Percentiles rank a stretch among this genome's conserved stretches.
These are phyloP conservation scores for Pleurotus giganteus DNA, from an alignment of 768 basidiomycete genomes.

Conservation along the genomic window DNA sequence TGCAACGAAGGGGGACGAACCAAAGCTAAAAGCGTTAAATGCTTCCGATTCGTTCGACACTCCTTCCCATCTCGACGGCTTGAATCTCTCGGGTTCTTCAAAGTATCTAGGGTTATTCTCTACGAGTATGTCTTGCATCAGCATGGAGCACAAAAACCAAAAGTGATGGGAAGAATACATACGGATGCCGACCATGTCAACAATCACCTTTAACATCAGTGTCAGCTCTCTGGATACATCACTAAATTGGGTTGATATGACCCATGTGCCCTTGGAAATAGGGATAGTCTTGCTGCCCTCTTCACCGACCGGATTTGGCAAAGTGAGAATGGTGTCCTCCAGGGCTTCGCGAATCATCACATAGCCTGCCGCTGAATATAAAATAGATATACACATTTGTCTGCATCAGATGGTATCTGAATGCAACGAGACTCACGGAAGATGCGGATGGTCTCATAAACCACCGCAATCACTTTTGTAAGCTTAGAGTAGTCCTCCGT, in stretches of 20 bases:
- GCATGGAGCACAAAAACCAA: not conserved
- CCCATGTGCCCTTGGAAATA: slow-evolving; percentile 37
- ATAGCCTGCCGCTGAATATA: slow-evolving; percentile 34
- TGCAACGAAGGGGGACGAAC: slow-evolving; percentile 15
- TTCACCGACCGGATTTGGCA: slow-evolving; percentile 39
- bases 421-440: slow-evolving; percentile 36
- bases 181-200: slow-evolving; percentile 52
- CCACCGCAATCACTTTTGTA: slow-evolving; percentile 40
- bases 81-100: slow-evolving; percentile 42
- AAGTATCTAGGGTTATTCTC: slow-evolving; percentile 52
- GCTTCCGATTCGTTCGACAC: slow-evolving; percentile 38
- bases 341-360: slow-evolving; percentile 40
- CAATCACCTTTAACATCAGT: slow-evolving; percentile 25
- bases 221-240: not conserved
- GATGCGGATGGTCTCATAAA: slow-evolving; percentile 44
- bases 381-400: not conserved
- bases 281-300: slow-evolving; percentile 36
- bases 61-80: slow-evolving; percentile 51
- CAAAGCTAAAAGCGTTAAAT: slow-evolving; percentile 48
- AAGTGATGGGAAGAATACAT: slow-evolving; percentile 22
- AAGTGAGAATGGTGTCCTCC: slow-evolving; percentile 38
- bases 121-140: slow-evolving; percentile 17
- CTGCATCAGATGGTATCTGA: not conserved
- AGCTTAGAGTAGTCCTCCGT: slow-evolving; percentile 40
- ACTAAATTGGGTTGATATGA: slow-evolving; percentile 12